Base-by-base conservation (phyloP, 441 rosid species). In the Croton setiger region DNA sequence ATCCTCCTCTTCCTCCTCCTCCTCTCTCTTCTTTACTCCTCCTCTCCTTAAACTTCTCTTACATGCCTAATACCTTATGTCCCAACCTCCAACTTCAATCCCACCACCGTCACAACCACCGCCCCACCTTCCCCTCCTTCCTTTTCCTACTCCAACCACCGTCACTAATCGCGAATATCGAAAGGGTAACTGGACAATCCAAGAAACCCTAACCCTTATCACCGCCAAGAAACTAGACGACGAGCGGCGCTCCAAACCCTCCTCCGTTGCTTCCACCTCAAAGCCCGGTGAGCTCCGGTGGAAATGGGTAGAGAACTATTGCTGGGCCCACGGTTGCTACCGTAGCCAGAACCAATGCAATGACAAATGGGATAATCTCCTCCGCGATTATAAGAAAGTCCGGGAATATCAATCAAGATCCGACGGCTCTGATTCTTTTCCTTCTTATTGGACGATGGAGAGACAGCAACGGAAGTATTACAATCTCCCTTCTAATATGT, bases 341-440 rank as follows among this genome's bases (percentile, higher is more conserved):
- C 81, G 88, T 45, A 82, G 84, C 77, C 88, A 84, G 64, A 84
- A 84, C 78, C 88, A 84, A 64, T 84, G 88, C 81, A 84, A 84
- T 74, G 88, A 84, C 70, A 84, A 84, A 73, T 84, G 88, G 88
- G 88, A 84, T 37, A 82, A 84, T 63, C 88, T 80, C 73, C 85
- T 82, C 65, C 83, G 84, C 27, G 88, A 84, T 73, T 82, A 74
- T 80, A 82, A 82, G 74, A 84, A 82, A 73, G 63, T 84, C 54
- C 74, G 83, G 2, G 78, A 78, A 7, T 78, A 78, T 62, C 78
- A 84, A 66, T 55, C 75, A 63, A 49, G 74, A 58, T 62, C 74
- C 67, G 27, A 60, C 33, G 68, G 45, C 69, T 68, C 75, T 10
- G 72, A 60, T 45, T 47, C 37, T 58, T n/a, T 44, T 39, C 70